These are phyloP conservation scores for Geranium rotundifolium DNA, from an alignment of 345 rosid species.

Conservation along the genomic window DNA sequence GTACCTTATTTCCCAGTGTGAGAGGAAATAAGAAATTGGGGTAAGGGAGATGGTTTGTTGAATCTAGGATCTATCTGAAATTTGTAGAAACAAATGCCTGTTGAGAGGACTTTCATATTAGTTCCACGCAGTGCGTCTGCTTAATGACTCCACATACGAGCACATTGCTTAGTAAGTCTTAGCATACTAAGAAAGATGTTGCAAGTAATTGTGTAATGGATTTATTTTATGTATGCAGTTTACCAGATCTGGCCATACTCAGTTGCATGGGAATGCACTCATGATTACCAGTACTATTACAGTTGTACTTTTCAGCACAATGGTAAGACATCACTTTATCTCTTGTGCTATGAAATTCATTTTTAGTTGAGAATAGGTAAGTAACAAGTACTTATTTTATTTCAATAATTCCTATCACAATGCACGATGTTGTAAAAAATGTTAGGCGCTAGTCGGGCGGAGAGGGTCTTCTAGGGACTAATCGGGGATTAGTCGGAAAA, in stretches of 20 bases:
- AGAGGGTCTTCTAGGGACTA: too few relatives aligned
- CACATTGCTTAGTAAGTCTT: background rate
- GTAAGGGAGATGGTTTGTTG: background rate
- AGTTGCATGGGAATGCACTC: conserved; percentile 54
- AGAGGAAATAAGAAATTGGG: background rate
- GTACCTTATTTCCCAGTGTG: too few relatives aligned
- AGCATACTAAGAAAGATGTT: too few relatives aligned
- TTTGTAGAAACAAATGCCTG: background rate
- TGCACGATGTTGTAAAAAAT: too few relatives aligned
- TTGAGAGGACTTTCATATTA: background rate
- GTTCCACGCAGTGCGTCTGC: background rate
- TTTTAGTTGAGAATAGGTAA: too few relatives aligned
- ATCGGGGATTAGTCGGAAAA: too few relatives aligned
- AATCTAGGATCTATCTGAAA: background rate
- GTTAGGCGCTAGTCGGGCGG: too few relatives aligned
- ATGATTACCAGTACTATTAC: conserved; percentile 97
- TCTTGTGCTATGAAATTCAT: background rate
- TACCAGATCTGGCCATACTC: conserved; percentile 50
- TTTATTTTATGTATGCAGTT: conserved; percentile 36
- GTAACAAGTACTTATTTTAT: too few relatives aligned
- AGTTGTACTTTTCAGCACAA: conserved; percentile 85
- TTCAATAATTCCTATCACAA: too few relatives aligned
- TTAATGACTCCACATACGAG: background rate
- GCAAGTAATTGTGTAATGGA: background rate
- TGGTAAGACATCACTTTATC: conserved; percentile 33